phyloP scores from a whole-genome alignment of 2,329 filamentous ascomycete genomes.

The Monosporascus sp. region DNA sequence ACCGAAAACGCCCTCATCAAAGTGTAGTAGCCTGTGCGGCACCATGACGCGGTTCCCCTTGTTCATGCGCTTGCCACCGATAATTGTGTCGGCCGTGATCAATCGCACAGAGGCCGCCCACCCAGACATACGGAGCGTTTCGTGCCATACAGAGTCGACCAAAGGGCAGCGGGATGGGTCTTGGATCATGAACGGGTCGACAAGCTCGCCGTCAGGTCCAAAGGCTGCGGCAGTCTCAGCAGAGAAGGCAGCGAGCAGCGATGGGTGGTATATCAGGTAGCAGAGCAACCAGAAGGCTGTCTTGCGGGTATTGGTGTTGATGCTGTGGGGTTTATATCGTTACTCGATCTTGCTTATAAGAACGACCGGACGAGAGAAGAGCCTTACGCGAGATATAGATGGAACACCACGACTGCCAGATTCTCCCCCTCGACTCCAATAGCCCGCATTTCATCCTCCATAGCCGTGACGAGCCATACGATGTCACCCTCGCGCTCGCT shows the following conservation, averaged over 20 bases:
- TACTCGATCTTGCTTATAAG: too few species aligned
- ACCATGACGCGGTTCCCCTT: slow-evolving; percentile 22
- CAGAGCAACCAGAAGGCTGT: slow-evolving; percentile 21
- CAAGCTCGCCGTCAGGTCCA: slow-evolving; percentile 18
- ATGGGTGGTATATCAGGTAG: slow-evolving; percentile 17
- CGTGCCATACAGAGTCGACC: slow-evolving; percentile 21
- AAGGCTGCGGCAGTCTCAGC: slow-evolving; percentile 19
- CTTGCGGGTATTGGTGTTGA: slow-evolving; percentile 25
- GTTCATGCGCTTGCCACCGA: slow-evolving; percentile 22
- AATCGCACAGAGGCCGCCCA: slow-evolving; percentile 20
- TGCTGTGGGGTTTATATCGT: slow-evolving; percentile 6
- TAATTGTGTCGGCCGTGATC: slow-evolving; percentile 14
- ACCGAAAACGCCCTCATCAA: slow-evolving; percentile 16
- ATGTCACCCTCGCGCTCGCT: slow-evolving; percentile 1
- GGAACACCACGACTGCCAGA: slow-evolving; percentile 13
- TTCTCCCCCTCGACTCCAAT: slow-evolving; percentile 11
- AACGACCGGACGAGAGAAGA: background rate
- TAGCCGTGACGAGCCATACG: slow-evolving; percentile 16
- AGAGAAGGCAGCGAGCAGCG: slow-evolving; percentile 9
- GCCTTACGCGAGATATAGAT: slow-evolving; percentile 10
- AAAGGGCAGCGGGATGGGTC: slow-evolving; percentile 17
- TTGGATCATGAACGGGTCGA: slow-evolving; percentile 26
- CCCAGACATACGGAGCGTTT: slow-evolving; percentile 17
- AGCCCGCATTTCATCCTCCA: slow-evolving; percentile 16
- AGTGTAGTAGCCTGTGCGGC: slow-evolving; percentile 22